phyloP scores from a whole-genome alignment of 352 stramenopile genomes.

The Globisporangium heterothallicum region DNA sequence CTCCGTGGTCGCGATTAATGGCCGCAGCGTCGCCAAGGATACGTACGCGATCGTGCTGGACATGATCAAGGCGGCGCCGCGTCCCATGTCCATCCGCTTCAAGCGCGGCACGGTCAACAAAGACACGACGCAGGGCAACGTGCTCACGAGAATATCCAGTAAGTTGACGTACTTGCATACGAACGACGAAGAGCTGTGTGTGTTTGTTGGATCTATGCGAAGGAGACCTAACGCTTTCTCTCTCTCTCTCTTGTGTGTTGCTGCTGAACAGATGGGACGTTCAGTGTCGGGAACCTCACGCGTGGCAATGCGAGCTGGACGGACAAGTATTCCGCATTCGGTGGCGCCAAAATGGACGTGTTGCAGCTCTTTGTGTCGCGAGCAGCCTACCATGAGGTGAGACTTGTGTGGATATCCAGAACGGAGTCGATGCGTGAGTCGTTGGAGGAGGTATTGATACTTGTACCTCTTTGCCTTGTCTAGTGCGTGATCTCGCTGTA shows the following conservation, averaged over 20 bases:
- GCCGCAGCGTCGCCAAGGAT: conserved; percentile 42
- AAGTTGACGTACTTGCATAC: conserved; percentile 10
- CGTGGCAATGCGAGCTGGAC: conserved; percentile 71
- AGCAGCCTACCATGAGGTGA: conserved; percentile 74
- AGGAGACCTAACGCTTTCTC: no score
- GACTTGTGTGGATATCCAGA: not conserved
- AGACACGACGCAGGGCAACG: conserved; percentile 59
- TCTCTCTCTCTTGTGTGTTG: conserved; percentile 11
- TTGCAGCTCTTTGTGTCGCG: conserved; percentile 82
- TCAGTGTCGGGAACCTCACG: conserved; percentile 78
- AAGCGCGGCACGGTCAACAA: conserved; percentile 58
- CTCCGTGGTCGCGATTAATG: conserved; percentile 72
- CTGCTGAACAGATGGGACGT: conserved; percentile 56
- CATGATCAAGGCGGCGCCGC: conserved; percentile 71
- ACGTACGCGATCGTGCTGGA: conserved; percentile 65
- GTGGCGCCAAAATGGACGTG: conserved; percentile 74
- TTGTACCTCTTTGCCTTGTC: conserved; percentile 1
- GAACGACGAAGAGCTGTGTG: no score
- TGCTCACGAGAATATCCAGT: conserved; percentile 83
- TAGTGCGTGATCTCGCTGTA: conserved; percentile 82
- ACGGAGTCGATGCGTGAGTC: no score
- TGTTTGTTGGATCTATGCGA: no score
- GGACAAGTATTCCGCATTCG: conserved; percentile 80
- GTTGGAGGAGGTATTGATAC: no score
- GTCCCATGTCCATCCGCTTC: conserved; percentile 70